These are phyloP conservation scores for Emmonsia crescens DNA, from an alignment of 2,329 filamentous ascomycete genomes.

Conservation along the genomic window DNA sequence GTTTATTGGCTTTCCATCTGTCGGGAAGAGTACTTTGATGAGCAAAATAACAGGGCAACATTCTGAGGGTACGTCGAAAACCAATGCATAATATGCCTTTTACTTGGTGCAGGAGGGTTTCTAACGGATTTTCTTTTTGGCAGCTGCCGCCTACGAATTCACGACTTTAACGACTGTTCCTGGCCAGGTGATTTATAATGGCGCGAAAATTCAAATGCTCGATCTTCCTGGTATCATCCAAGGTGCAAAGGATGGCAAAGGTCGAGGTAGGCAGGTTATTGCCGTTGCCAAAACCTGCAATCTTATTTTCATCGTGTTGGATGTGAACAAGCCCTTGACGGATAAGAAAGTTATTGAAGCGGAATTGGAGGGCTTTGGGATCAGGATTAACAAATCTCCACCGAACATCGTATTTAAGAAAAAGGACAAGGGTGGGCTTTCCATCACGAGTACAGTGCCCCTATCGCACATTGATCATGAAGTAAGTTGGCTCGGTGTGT, in stretches of 20 bases:
- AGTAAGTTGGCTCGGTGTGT: constrained; percentile 25
- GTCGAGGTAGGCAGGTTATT: constrained; percentile 95
- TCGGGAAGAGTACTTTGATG: constrained; percentile 98
- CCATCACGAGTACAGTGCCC: constrained; percentile 88
- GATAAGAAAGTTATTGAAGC: constrained; percentile 94
- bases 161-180: constrained; percentile 96
- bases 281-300: constrained; percentile 98
- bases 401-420: constrained; percentile 99
- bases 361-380: constrained; percentile 93
- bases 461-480: constrained; percentile 87
- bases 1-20: constrained; percentile 96
- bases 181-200: constrained; percentile 92
- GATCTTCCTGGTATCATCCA: constrained; percentile 98
- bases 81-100: background rate
- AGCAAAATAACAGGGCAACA: constrained; percentile 88
- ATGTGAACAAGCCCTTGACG: constrained; percentile 95
- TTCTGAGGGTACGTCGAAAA: constrained; percentile 54
- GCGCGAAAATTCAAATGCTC: constrained; percentile 94
- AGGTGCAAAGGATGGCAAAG: constrained; percentile 95
- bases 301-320: constrained; percentile 95
- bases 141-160: constrained; percentile 91
- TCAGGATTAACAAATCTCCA: constrained; percentile 91
- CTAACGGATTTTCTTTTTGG: constrained; percentile 9
- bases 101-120: background rate
- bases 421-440: constrained; percentile 96